A percentile compares a stretch with the other conserved stretches of the same genome.
Evolutionary conservation across 2,329 filamentous ascomycete genomes (phyloP).

Genomic region (Pseudocercospora cruenta): DNA sequence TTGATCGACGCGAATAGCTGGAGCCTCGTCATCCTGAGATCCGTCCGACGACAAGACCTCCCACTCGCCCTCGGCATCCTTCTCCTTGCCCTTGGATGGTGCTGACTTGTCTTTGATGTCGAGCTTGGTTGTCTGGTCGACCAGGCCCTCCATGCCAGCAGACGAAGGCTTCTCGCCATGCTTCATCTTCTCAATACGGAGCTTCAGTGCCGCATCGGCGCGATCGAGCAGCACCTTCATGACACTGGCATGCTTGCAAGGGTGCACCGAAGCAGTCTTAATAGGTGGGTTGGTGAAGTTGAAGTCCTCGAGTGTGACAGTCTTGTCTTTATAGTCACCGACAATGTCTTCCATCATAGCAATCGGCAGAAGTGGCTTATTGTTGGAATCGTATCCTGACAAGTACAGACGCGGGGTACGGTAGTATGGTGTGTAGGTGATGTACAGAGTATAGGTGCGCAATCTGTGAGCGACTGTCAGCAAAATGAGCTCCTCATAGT

Average conservation of each 20-base stretch:
- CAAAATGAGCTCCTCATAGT: background rate
- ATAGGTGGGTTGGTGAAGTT: slow-evolving; percentile 88
- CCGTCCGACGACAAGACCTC: slow-evolving; percentile 60
- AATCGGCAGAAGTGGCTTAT: slow-evolving; percentile 74
- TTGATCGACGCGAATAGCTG: slow-evolving; percentile 84
- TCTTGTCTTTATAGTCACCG: slow-evolving; percentile 97
- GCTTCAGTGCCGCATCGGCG: slow-evolving; percentile 88
- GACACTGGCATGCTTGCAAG: slow-evolving; percentile 94
- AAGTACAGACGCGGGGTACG: slow-evolving; percentile 93
- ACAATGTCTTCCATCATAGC: slow-evolving; percentile 97
- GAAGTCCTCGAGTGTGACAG: slow-evolving; percentile 96
- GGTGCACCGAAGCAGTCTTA: slow-evolving; percentile 96
- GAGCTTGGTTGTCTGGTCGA: slow-evolving; percentile 69
- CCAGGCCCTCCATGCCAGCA: slow-evolving; percentile 79
- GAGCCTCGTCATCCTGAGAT: slow-evolving; percentile 68
- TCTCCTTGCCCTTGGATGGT: slow-evolving; percentile 45
- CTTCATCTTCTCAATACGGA: slow-evolving; percentile 79
- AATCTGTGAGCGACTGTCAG: slow-evolving; percentile 50
- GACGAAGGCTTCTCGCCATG: slow-evolving; percentile 54
- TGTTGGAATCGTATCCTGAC: slow-evolving; percentile 75
- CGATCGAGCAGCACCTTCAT: slow-evolving; percentile 98
- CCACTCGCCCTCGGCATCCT: slow-evolving; percentile 62
- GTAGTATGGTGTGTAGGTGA: slow-evolving; percentile 96
- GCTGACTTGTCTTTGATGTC: slow-evolving; percentile 64
- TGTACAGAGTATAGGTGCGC: slow-evolving; percentile 97